Evolutionary conservation across 306 rosid species (phyloP).

Genomic region (Canavalia gladiata): DNA sequence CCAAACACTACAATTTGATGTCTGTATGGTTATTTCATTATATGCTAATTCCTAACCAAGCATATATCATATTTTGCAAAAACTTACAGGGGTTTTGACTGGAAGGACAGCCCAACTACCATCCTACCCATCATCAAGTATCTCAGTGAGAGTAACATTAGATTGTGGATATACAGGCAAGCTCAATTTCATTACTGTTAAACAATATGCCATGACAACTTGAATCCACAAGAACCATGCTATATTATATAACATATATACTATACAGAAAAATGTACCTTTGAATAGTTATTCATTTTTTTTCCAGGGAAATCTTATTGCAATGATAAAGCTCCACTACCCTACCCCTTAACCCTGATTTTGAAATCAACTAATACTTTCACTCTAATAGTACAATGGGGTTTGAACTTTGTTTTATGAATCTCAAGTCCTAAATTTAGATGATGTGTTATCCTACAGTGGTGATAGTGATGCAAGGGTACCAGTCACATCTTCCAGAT

Average conservation of each 20-base stretch:
- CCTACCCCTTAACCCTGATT: not conserved
- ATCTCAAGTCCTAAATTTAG: not conserved
- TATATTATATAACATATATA: not conserved
- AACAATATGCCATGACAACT: not conserved
- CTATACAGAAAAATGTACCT: not conserved
- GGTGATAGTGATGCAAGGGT: slow-evolving; percentile 62
- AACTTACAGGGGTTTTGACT: slow-evolving; percentile 41
- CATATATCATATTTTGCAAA: not conserved
- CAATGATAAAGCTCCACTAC: not conserved
- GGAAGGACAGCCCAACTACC: slow-evolving; percentile 49
- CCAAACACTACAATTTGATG: too few species aligned
- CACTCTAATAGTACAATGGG: not conserved
- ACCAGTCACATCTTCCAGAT: slow-evolving; percentile 64
- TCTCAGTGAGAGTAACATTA: slow-evolving; percentile 34
- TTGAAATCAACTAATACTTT: not conserved
- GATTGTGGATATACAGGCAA: slow-evolving; percentile 56
- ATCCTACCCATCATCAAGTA: slow-evolving; percentile 46
- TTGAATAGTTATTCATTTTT: not conserved
- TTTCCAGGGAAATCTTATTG: not conserved
- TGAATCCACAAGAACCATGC: slow-evolving; percentile 17
- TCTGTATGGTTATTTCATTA: not conserved
- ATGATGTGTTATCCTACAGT: slow-evolving; percentile 43
- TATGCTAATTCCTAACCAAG: not conserved
- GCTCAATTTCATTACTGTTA: not conserved
- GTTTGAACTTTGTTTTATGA: not conserved